These are phyloP conservation scores for Tarenaya hassleriana DNA, from an alignment of 345 rosid species.

Conservation along the genomic window DNA sequence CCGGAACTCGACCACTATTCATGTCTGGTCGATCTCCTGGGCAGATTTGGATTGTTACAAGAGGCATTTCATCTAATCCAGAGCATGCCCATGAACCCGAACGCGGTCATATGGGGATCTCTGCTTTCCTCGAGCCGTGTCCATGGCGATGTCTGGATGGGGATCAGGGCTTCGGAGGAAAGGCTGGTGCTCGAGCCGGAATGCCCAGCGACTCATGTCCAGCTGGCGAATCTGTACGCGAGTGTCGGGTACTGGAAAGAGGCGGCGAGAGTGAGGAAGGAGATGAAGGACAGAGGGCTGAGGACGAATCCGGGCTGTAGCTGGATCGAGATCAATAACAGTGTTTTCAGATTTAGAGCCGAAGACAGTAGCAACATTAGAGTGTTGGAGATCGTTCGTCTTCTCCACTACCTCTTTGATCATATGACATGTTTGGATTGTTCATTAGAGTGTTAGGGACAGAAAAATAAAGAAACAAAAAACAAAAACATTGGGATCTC, in stretches of 20 bases:
- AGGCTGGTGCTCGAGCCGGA: conserved; percentile 63
- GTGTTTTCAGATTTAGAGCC: conserved; percentile 57
- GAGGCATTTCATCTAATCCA: conserved; percentile 55
- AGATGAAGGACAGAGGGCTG: conserved; percentile 74
- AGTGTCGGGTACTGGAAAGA: conserved; percentile 60
- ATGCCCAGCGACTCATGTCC: conserved; percentile 75
- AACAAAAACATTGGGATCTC: too few species aligned
- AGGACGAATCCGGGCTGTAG: conserved; percentile 69
- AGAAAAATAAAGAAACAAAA: too few species aligned
- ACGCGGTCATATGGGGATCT: conserved; percentile 82
- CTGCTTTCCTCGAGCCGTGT: conserved; percentile 75
- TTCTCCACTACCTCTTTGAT: conserved; percentile 46
- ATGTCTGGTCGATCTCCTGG: conserved; percentile 87
- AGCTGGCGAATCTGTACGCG: conserved; percentile 71
- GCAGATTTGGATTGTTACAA: conserved; percentile 65
- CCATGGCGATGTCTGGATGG: conserved; percentile 58
- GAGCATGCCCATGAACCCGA: conserved; percentile 63
- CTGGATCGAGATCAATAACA: conserved; percentile 76
- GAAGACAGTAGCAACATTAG: conserved; percentile 48
- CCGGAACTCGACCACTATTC: conserved; percentile 74
- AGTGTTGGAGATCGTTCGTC: conserved; percentile 34
- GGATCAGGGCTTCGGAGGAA: conserved; percentile 80
- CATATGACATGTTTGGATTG: conserved; percentile 27
- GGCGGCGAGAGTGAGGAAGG: conserved; percentile 61
- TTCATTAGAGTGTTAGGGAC: too few species aligned